Evolutionary conservation across 768 basidiomycete species (phyloP), one percentile per base, ranked within the genome.

Genomic region (Mycena amicta): DNA sequence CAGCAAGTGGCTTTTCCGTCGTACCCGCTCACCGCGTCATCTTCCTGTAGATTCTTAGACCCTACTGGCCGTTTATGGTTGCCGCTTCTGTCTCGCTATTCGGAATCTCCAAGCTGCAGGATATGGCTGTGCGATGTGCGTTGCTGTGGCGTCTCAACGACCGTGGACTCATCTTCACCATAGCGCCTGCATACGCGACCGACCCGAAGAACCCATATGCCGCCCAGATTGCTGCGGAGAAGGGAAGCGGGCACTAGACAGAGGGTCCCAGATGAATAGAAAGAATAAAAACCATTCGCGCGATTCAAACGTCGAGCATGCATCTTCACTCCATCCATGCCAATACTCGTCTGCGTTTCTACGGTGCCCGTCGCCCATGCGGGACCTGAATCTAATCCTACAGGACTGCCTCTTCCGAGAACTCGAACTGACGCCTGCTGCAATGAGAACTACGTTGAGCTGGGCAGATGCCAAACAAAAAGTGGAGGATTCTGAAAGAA

Each of bases 181-280:
- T 59, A 90, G 90, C 89, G 58, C 81, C 82, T 61, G 72, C 79
- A 68, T 92, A 82, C 71, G 83, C 84, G 64, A 87, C 85, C 66
- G 89, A 93, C 71, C 84, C 91, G 30, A 85, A 85, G 70, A 93
- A 93, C 80, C 92, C 91, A 33, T 90, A 92, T 73, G 88, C 87
- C 11, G 85, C 85, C 23, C 82, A 88, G 68, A 84, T 92, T 56
- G 89, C 92, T 53, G 85, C 83, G 70, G 82, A 88, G 37, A 40
- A 52, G 15, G 22, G 26, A 25, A 49, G 47, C 22, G 22, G 5
- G 23, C 47, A 28, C 27, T 25, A 49, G 47, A 49, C 27, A 49
- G 47, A 49, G 47, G 26, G 6, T 26, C 47, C 6, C 4, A 13
- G 25, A 29, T 20, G 47, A 29, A 49, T 49, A 49, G 22, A 49